Evolutionary conservation across 164 flowering plant species (phyloP).

Genomic region (Nelumbo lutea): DNA sequence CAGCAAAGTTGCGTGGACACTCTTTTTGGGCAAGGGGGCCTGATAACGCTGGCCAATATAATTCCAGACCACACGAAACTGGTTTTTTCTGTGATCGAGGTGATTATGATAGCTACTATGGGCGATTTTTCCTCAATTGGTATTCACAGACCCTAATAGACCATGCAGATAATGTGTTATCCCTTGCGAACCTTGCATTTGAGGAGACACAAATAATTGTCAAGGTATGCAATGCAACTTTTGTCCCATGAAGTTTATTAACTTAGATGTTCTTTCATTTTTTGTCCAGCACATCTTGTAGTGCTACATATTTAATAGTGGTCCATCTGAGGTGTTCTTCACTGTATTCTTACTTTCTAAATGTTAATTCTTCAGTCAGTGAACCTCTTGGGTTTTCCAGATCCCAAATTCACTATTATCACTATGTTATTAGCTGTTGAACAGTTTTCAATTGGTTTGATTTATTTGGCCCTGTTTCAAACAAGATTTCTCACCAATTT

Average conservation of each 20-base stretch:
- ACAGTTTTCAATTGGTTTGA: not conserved
- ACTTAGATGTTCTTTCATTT: not conserved
- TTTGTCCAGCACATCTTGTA: not conserved
- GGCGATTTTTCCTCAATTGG: conserved; percentile 89
- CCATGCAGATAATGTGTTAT: conserved; percentile 80
- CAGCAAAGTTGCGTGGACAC: conserved; percentile 76
- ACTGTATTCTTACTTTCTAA: not conserved
- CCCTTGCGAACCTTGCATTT: conserved; percentile 78
- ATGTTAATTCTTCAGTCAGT: not conserved
- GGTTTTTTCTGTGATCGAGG: conserved; percentile 90
- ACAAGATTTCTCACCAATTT: not conserved
- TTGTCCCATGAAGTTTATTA: too few species aligned
- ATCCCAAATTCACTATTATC: too few species aligned
- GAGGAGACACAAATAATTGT: conserved; percentile 64
- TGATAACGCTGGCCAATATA: conserved; percentile 85
- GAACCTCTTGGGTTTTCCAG: too few species aligned
- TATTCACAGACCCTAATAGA: conserved; percentile 66
- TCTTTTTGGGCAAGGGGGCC: conserved; percentile 86
- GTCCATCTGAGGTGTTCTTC: not conserved
- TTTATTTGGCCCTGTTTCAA: not conserved
- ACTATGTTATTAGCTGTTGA: not conserved
- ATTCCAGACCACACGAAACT: conserved; percentile 83
- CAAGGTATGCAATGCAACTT: conserved; percentile 42
- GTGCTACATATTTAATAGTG: not conserved
- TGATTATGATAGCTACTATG: conserved; percentile 89